These are phyloP conservation scores for Candida pseudofarinosa DNA, from an alignment of 805 yeast species.

Conservation along the genomic window DNA sequence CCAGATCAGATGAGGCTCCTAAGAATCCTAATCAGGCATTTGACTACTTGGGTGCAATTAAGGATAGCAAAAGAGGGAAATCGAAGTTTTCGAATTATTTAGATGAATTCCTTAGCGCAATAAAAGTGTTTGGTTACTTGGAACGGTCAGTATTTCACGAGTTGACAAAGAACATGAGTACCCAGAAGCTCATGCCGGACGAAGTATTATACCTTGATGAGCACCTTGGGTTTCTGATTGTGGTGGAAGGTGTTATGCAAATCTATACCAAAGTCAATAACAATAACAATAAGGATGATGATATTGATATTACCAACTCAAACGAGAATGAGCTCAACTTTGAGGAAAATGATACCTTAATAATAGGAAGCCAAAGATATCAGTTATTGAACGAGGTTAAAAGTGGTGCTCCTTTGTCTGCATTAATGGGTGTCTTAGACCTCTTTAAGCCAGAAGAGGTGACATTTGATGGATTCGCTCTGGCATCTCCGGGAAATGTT, in stretches of 20 bases:
- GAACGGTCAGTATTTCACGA: conserved; percentile 91
- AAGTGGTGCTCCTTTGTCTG: conserved; percentile 79
- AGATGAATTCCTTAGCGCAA: conserved; percentile 86
- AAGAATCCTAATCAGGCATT: conserved; percentile 37
- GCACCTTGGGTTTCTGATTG: conserved; percentile 81
- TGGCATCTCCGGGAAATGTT: conserved; percentile 2
- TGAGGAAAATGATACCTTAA: conserved; percentile 38
- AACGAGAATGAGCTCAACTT: conserved; percentile 25
- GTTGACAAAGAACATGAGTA: conserved; percentile 85
- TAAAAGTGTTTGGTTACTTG: conserved; percentile 89
- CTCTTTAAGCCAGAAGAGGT: conserved; percentile 44
- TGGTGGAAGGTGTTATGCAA: conserved; percentile 86
- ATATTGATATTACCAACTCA: neutral
- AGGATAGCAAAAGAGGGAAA: conserved; percentile 21
- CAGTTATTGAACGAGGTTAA: conserved; percentile 77
- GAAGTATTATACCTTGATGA: conserved; percentile 74
- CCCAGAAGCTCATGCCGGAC: conserved; percentile 73
- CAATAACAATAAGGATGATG: conserved; percentile 1
- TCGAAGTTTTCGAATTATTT: conserved; percentile 54
- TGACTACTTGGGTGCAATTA: conserved; percentile 43
- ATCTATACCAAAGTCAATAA: conserved; percentile 56
- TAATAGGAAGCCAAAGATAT: conserved; percentile 56
- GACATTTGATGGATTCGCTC: conserved; percentile 8
- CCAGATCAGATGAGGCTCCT: conserved; percentile 38
- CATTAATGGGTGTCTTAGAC: conserved; percentile 74